Percentiles rank a stretch among this genome's conserved stretches.
phyloP scores from a whole-genome alignment of 108 stramenopile genomes.

The Cyclostephanos tholiformis region DNA sequence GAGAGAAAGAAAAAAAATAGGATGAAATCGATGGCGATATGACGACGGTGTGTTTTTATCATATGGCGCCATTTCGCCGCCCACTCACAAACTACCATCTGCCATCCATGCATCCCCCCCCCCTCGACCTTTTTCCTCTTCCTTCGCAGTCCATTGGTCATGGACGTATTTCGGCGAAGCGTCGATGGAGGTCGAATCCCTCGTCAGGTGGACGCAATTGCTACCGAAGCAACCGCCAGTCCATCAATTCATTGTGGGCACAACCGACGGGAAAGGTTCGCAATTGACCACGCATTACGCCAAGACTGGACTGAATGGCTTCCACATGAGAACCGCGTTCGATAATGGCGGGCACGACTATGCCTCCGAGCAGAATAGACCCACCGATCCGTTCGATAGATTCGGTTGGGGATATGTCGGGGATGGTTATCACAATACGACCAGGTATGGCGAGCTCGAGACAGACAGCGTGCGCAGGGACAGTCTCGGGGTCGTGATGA shows the following conservation, averaged over 20 bases:
- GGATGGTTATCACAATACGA: slow-evolving; percentile 53
- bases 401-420: slow-evolving; percentile 39
- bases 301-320: slow-evolving; percentile 44
- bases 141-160: slow-evolving; percentile 32
- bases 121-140: too few relatives aligned
- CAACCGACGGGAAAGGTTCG: slow-evolving; percentile 1
- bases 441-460: slow-evolving; percentile 48
- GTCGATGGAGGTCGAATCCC: slow-evolving; percentile 16
- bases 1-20: not conserved
- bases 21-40: too few relatives aligned
- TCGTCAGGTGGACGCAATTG: slow-evolving; percentile 51
- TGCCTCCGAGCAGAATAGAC: slow-evolving; percentile 27
- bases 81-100: too few relatives aligned
- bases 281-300: slow-evolving; percentile 30
- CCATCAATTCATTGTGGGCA: slow-evolving; percentile 42
- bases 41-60: too few relatives aligned
- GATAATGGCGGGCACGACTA: slow-evolving; percentile 42
- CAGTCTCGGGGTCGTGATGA: slow-evolving; percentile 48
- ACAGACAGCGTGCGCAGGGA: slow-evolving; percentile 30
- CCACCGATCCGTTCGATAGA: slow-evolving; percentile 18
- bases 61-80: too few relatives aligned
- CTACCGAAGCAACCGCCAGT: slow-evolving; percentile 44
- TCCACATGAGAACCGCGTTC: slow-evolving; percentile 38
- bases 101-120: too few relatives aligned
- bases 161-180: slow-evolving; percentile 53